Percentiles rank a stretch among this genome's conserved stretches.
phyloP scores from a whole-genome alignment of 495 filamentous ascomycete genomes.

The Neohortaea acidophila region DNA sequence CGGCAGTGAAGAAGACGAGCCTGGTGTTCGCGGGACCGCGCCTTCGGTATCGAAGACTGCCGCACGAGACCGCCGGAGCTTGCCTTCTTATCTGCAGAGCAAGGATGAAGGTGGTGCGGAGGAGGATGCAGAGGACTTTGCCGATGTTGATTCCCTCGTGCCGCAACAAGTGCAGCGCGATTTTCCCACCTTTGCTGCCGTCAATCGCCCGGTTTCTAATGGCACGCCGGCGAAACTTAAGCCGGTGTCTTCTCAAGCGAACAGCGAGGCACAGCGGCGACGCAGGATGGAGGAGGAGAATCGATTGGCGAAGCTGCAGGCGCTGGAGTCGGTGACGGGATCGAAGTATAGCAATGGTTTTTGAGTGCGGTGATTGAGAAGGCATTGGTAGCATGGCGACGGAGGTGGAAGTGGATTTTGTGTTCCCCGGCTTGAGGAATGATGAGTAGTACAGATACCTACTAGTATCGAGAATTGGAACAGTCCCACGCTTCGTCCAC shows the following conservation, averaged over 20 bases:
- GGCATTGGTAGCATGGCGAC: too few relatives aligned
- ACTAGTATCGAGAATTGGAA: too few relatives aligned
- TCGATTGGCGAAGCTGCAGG: constrained; percentile 15
- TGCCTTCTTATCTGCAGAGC: constrained; percentile 11
- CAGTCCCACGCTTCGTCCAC: too few relatives aligned
- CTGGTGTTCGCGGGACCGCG: background rate
- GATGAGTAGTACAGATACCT: too few relatives aligned
- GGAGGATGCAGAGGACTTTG: constrained; percentile 7
- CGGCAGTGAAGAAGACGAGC: constrained; percentile 9
- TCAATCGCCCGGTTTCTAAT: background rate
- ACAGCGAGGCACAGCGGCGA: constrained; percentile 2
- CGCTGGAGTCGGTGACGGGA: constrained; percentile 6
- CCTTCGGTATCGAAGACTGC: too few relatives aligned
- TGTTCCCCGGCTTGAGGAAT: too few relatives aligned
- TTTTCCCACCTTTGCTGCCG: background rate
- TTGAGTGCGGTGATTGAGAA: too few relatives aligned
- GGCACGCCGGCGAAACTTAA: background rate
- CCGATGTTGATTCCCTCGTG: constrained; percentile 8
- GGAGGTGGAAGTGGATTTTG: too few relatives aligned
- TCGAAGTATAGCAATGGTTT: background rate
- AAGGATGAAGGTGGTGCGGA: constrained; percentile 4
- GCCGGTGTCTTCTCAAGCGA: background rate
- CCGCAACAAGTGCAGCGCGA: background rate
- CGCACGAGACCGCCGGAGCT: constrained; percentile 3
- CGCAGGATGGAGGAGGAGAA: constrained; percentile 11